Evolutionary conservation across 768 basidiomycete species (phyloP), one percentile per base, ranked within the genome.

Genomic region (Macrocybe gigantea): DNA sequence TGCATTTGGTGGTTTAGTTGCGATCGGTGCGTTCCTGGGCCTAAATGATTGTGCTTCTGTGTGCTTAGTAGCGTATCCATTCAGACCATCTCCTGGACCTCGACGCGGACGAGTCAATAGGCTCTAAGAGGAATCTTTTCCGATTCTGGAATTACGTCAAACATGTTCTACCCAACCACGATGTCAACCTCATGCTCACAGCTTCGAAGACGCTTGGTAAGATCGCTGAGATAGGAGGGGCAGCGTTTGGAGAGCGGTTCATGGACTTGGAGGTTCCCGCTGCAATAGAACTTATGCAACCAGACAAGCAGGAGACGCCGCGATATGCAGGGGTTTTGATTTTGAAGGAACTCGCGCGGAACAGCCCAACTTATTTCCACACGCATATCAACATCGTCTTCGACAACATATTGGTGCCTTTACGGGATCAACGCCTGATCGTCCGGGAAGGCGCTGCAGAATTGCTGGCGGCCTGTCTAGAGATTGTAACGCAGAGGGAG

Each of bases 321-420:
- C 79, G 95, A 47, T 95, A 96, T 65, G 92, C 92, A 0, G 94
- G 93, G 0, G 93, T 97, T 2, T 79, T 98, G 45, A 89, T 97
- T 42, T 66, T 98, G 35, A 94, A 94, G 67, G 94, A 96, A 65
- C 75, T 99, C 37, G 94, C 96, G 2, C 78, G 82, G 30, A 88
- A 93, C 64, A 93, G 88, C 53, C 87, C 91, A 0, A 80, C 74
- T 6, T 85, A 93, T 57, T 95, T 97, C 65, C 83, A 92, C 57
- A 79, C 88, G 1, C 87, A 92, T 65, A 93, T 98, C 14, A 78
- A 79, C 45, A 76, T 88, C 35, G 88, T 96, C 9, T 85, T 98
- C 44, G 93, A 93, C 62, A 93, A 93, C 65, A 92, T 99, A 47
- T 84, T 96, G 53, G 81, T 87, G 1, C 91, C 94, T 5, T 66